These are phyloP conservation scores for Porodaedalea pini DNA, from an alignment of 1,284 basidiomycete species.

Conservation along the genomic window DNA sequence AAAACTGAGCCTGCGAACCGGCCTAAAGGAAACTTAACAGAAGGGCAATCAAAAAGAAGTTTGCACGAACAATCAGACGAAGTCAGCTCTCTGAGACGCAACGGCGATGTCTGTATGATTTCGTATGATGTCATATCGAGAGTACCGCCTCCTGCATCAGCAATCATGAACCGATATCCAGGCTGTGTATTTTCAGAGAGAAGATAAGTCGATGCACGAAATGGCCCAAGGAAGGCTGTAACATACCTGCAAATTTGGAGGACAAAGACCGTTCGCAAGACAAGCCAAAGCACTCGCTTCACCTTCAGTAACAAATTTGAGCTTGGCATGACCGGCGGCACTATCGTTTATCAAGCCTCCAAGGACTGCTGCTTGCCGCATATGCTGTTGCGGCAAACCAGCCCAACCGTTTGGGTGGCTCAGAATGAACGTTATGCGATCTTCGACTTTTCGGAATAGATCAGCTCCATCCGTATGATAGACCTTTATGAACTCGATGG, in stretches of 20 bases:
- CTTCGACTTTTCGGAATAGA: slow-evolving; percentile 63
- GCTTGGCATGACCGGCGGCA: slow-evolving; percentile 60
- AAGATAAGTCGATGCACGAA: no score
- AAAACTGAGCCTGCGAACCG: slow-evolving; percentile 77
- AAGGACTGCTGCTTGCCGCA: slow-evolving; percentile 64
- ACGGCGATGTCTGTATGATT: slow-evolving; percentile 58
- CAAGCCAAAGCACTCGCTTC: slow-evolving; percentile 77
- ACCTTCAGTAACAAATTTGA: slow-evolving; percentile 75
- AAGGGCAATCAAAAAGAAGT: no score
- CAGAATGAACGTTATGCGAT: slow-evolving; percentile 64
- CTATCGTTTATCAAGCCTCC: slow-evolving; percentile 67
- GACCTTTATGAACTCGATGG: slow-evolving; percentile 65
- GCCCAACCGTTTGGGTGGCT: slow-evolving; percentile 81
- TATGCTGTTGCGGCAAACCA: slow-evolving; percentile 72
- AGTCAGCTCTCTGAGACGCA: slow-evolving; percentile 76
- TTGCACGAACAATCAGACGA: slow-evolving; percentile 67
- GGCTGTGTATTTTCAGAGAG: no score
- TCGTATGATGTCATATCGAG: slow-evolving; percentile 76
- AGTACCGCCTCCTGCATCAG: slow-evolving; percentile 76
- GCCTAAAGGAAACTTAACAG: slow-evolving; percentile 36
- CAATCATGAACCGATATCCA: slow-evolving; percentile 69
- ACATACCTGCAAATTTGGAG: slow-evolving; percentile 68
- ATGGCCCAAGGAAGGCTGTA: no score
- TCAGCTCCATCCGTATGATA: slow-evolving; percentile 65
- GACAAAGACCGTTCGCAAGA: slow-evolving; percentile 66